Percentiles rank a stretch among this genome's conserved stretches.
These are phyloP conservation scores for Fusarium torulosum DNA, from an alignment of 2,329 filamentous ascomycete genomes.

Conservation along the genomic window DNA sequence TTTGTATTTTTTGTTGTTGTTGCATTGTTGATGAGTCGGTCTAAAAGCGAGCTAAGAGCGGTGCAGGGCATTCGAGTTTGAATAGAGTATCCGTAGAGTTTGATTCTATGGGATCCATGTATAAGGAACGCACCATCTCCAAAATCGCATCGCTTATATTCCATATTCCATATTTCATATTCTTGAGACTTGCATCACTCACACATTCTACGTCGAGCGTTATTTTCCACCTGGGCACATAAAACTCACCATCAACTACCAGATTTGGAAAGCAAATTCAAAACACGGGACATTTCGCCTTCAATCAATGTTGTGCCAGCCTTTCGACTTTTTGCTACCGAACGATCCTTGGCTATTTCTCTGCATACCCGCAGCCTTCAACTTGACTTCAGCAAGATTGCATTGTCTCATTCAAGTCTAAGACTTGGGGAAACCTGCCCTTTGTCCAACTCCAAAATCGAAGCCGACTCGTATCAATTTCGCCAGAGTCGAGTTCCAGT, in stretches of 20 bases:
- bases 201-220: slow-evolving; percentile 18
- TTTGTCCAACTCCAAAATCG: slow-evolving; percentile 23
- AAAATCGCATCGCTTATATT: slow-evolving; percentile 3
- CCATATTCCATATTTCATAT: slow-evolving; percentile 11
- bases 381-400: slow-evolving; percentile 35
- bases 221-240: slow-evolving; percentile 8
- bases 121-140: slow-evolving; percentile 36
- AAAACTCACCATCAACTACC: too few relatives aligned
- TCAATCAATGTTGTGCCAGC: slow-evolving; percentile 31
- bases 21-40: slow-evolving; percentile 32
- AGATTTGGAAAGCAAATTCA: too few relatives aligned
- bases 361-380: slow-evolving; percentile 32
- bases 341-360: slow-evolving; percentile 35
- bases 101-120: slow-evolving; percentile 20
- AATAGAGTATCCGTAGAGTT: neutral
- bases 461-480: slow-evolving; percentile 14
- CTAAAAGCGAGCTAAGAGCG: slow-evolving; percentile 7
- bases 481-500: slow-evolving; percentile 32
- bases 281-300: slow-evolving; percentile 8
- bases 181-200: slow-evolving; percentile 20
- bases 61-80: slow-evolving; percentile 1
- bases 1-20: slow-evolving; percentile 35
- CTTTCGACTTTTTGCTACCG: slow-evolving; percentile 29
- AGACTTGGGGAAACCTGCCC: slow-evolving; percentile 27
- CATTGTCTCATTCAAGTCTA: slow-evolving; percentile 40